Evolutionary conservation across 352 stramenopile genomes (phyloP), one percentile per base, ranked within the genome.

Genomic region (Phytophthora colocasiae): DNA sequence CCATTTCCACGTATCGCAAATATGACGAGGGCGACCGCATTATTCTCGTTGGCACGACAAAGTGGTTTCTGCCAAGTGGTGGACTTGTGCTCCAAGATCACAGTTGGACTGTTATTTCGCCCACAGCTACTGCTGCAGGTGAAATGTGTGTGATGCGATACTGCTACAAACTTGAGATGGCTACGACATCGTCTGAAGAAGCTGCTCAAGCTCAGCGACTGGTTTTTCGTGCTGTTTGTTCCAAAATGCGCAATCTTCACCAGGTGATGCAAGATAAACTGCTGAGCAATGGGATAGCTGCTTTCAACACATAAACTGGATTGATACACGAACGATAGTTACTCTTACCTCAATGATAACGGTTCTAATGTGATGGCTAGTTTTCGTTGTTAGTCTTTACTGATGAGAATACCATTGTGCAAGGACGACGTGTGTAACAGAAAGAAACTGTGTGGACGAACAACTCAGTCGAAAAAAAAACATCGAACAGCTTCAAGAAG

Each of bases 61-160:
- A 58, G 32, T 63, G 65, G 39, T 67, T 75, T 36, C 57, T 72
- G 8, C 41, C 56, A 1, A 58, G 41, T n/a, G 63, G 51, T 9
- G 41, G 62, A 12, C 27, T 68, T 39, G 29, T 59, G 11, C 54
- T 75, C 2, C 55, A 57, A 59, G 67, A 75, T 24, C 59, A 63
- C 34, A 59, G 34, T 24, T 75, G 67, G 67, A 66, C 59, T 5
- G 40, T 69, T 0, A 51, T 75, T 15, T 59, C 56, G 1, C 62
- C 46, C 1, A 64, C 51, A 1, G 32, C 46, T 5, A 31, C 47
- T 55, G 3, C 7, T 32, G 5, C 22, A 38, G 15, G 8, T 14
- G 31, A 36, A 36, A 8, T 31, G 12, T 66, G 50, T 22, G 48
- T 72, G 32, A 39, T 72, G 4, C 53, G 40, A 2, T 62, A 38